Conservation (phyloP, 139 green algal genomes). For the Chlorella sp. region DNA sequence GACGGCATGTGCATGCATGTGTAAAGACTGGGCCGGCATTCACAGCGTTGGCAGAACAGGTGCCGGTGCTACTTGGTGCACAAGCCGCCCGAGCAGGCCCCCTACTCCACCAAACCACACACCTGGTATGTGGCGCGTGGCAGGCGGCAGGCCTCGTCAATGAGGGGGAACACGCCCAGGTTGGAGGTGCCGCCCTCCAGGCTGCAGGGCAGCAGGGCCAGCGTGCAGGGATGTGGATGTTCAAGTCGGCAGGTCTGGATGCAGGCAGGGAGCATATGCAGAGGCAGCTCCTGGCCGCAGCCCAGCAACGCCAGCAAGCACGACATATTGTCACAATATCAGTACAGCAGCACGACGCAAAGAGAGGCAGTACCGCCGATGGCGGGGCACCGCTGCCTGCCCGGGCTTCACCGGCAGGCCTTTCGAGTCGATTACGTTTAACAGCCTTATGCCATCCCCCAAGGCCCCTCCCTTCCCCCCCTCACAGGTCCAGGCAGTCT, state of each 20-base stretch:
- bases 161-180: constrained; percentile 89
- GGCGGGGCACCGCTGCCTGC: no score
- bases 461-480: constrained; percentile 34
- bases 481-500: constrained; percentile 95
- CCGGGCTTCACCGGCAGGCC: no score
- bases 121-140: constrained; percentile 80
- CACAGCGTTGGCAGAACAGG: no score
- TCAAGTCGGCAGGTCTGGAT: not conserved
- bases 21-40: no score
- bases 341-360: not conserved
- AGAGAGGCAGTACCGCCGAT: no score
- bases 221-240: not conserved
- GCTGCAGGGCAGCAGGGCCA: not conserved
- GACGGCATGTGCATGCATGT: not conserved
- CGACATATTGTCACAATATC: no score
- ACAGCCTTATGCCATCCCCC: not conserved
- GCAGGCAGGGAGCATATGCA: no score
- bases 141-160: constrained; percentile 92
- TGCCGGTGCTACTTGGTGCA: not conserved
- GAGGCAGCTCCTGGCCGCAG: not conserved
- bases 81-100: not conserved
- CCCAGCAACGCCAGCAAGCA: not conserved
- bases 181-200: constrained; percentile 29
- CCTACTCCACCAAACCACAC: not conserved
- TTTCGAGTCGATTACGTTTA: no score